Conservation (phyloP, 2,329 filamentous ascomycete species). For the Fusarium tanahbumbuense region DNA sequence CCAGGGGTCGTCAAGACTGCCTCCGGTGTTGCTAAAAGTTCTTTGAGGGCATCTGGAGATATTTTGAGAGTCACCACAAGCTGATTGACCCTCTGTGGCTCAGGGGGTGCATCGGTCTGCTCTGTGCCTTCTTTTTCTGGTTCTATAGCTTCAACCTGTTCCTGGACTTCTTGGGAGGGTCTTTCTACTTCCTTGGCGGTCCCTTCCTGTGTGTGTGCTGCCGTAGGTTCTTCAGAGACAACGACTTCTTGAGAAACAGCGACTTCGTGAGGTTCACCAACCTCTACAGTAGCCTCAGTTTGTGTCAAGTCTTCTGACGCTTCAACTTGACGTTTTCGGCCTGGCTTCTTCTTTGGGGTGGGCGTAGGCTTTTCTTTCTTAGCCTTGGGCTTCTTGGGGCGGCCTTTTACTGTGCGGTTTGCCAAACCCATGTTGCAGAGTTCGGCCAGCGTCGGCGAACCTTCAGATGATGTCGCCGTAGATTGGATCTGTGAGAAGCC, state of each 20-base stretch:
- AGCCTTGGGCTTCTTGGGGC: constrained; percentile 32
- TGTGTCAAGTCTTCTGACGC: background rate
- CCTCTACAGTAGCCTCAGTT: background rate
- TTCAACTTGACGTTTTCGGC: constrained; percentile 4
- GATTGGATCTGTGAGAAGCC: constrained; percentile 30
- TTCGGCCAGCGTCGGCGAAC: constrained; percentile 39
- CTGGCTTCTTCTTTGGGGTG: constrained; percentile 12
- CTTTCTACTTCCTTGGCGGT: background rate
- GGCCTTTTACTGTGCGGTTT: constrained; percentile 45
- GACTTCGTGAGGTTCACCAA: background rate
- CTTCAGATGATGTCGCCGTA: constrained; percentile 6
- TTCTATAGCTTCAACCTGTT: background rate
- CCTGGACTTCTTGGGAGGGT: background rate
- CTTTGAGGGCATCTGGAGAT: constrained; percentile 12
- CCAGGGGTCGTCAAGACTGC: constrained; percentile 14
- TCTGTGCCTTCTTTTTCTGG: background rate
- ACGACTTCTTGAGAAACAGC: background rate
- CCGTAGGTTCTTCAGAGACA: background rate
- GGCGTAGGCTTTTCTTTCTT: constrained; percentile 22
- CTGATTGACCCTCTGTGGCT: background rate
- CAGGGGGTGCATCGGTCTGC: background rate
- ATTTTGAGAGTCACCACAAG: constrained; percentile 29
- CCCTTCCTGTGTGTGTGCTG: background rate
- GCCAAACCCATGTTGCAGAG: constrained; percentile 44
- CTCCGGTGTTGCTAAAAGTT: background rate